Base-by-base conservation (phyloP, 768 basidiomycete genomes). In the Podaxis sp. region DNA sequence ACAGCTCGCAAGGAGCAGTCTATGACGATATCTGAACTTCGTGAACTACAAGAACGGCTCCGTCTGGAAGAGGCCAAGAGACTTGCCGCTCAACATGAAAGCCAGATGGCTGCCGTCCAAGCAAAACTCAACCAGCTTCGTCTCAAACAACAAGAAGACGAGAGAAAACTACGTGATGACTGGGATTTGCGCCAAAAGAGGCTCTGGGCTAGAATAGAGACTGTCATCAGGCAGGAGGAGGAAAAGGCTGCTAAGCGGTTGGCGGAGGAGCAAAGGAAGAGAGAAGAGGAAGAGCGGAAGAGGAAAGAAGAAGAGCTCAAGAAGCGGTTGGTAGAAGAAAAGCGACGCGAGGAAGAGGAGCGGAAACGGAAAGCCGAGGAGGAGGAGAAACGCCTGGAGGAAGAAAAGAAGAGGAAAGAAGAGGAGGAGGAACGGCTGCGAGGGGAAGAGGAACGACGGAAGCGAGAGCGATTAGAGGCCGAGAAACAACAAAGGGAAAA, bases 221-320 rank as follows among this genome's bases (percentile, higher is more conserved):
- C 62, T 2, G 84, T 79, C 5, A 91, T 91, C 62, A 80, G 80
- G 65, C 32, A 72, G 2, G 88, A 90, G 67, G 86, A 89, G 62
- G 86, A 84, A 28, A 87, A 83, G 61, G 70, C 81, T 21, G 77
- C 77, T 7, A 76, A 70, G 62, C 75, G 69, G 59, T 65, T 85
- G 40, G 87, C 86, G 60, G 84, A 79, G 21, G 88, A 90, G 70
- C 75, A 81, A 58, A 81, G 74, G 68, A 81, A 69, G 66, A 71
- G 64, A 57, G 70, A 70, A 66, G 77, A 84, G 61, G 84, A 84
- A 60, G 82, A 82, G 56, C 62, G 73, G 47, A 73, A 67, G 66
- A 74, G 70, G 65, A 73, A 71, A 23, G 72, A 76, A 47, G 73
- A 70, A 32, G 80, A 79, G 65, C 74, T 77, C 63, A 76, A 77